These are phyloP conservation scores for Nidula niveotomentosa DNA, from an alignment of 1,284 basidiomycete species.

Conservation along the genomic window DNA sequence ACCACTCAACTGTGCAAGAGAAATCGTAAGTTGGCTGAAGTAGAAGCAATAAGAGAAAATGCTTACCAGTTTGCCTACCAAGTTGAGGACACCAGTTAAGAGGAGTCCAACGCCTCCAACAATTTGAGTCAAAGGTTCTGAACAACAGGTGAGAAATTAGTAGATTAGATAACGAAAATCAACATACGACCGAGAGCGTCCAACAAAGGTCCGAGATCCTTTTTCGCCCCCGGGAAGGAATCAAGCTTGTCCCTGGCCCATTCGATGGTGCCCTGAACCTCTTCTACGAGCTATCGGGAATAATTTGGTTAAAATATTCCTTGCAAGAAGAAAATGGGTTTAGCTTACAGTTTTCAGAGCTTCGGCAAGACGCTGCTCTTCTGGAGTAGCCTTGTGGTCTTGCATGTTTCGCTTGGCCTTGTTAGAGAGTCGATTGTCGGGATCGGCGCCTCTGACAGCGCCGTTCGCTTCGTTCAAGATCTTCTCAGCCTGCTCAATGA, in stretches of 20 bases:
- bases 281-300: conserved; percentile 26
- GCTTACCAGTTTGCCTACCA: conserved; percentile 24
- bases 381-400: conserved; percentile 33
- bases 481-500: conserved; percentile 34
- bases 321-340: neutral
- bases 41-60: too few relatives aligned
- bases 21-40: neutral
- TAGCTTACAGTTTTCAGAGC: conserved; percentile 33
- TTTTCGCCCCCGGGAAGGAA: conserved; percentile 35
- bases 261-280: conserved; percentile 36
- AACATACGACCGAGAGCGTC: conserved; percentile 29
- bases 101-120: conserved; percentile 32
- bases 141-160: neutral
- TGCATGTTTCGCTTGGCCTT: conserved; percentile 30
- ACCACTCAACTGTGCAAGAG: conserved; percentile 18
- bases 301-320: neutral
- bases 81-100: conserved; percentile 29
- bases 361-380: conserved; percentile 38
- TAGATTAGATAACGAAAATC: neutral
- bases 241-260: conserved; percentile 36
- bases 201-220: conserved; percentile 34
- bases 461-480: conserved; percentile 35
- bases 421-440: conserved; percentile 30
- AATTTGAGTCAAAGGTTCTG: conserved; percentile 34
- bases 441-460: conserved; percentile 31